phyloP scores from a whole-genome alignment of 352 stramenopile genomes.

The Phytophthora sp. region DNA sequence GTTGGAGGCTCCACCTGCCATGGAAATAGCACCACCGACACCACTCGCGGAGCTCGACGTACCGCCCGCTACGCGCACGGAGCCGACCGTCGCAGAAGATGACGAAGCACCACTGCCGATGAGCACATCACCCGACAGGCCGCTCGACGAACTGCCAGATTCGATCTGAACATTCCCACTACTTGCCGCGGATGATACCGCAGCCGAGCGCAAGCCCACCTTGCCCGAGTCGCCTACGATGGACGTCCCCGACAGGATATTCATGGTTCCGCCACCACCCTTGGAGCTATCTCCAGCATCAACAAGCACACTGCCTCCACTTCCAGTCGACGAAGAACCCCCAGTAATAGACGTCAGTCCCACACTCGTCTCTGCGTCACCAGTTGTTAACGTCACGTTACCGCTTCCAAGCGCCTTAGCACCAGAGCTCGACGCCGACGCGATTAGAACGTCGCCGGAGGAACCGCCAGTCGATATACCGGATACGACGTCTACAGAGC shows the following conservation, averaged over 20 bases:
- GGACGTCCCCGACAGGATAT: slow-evolving; percentile 24
- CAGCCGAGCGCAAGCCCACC: slow-evolving; percentile 20
- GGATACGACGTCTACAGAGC: slow-evolving; percentile 18
- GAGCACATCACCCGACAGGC: slow-evolving; percentile 20
- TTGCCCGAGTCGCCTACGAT: slow-evolving; percentile 19
- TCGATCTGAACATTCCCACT: slow-evolving; percentile 29
- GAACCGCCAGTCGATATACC: slow-evolving; percentile 10
- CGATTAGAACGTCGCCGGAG: slow-evolving; percentile 20
- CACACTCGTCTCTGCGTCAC: slow-evolving; percentile 26
- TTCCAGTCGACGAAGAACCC: slow-evolving; percentile 21
- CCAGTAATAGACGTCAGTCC: slow-evolving; percentile 22
- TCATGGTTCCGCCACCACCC: slow-evolving; percentile 19
- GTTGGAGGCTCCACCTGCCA: slow-evolving; percentile 22
- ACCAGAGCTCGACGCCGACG: slow-evolving; percentile 12
- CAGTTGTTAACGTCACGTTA: slow-evolving; percentile 21
- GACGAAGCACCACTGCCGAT: slow-evolving; percentile 22
- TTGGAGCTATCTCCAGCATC: slow-evolving; percentile 17
- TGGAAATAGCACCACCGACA: slow-evolving; percentile 17
- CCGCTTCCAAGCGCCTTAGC: slow-evolving; percentile 20
- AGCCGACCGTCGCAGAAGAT: slow-evolving; percentile 17
- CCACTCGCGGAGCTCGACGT: slow-evolving; percentile 15
- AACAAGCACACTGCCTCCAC: slow-evolving; percentile 20
- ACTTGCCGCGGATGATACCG: slow-evolving; percentile 15
- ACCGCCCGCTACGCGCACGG: slow-evolving; percentile 16
- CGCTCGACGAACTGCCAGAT: slow-evolving; percentile 18